These are phyloP conservation scores for Flaveria bidentis DNA, from an alignment of 129 eudicot genomes.

Conservation along the genomic window DNA sequence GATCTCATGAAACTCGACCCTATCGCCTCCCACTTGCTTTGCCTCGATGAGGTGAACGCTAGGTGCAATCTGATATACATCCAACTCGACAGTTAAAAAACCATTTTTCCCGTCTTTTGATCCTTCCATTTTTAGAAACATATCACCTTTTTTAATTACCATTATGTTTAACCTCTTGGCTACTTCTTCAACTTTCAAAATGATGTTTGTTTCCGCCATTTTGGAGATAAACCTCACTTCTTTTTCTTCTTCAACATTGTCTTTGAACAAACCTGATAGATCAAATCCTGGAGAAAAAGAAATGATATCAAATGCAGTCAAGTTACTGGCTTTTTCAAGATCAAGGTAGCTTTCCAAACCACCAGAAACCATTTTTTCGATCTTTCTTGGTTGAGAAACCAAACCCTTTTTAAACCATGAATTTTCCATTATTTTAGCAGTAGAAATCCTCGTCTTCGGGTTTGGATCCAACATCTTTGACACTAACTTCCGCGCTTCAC, in stretches of 20 bases:
- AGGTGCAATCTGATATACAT: constrained; percentile 1
- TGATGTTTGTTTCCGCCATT: not conserved
- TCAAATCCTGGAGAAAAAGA: constrained; percentile 13
- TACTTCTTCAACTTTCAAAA: constrained; percentile 5
- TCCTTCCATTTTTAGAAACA: constrained; percentile 16
- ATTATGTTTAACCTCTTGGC: not conserved
- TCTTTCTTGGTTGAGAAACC: not conserved
- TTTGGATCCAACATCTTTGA: constrained; percentile 22
- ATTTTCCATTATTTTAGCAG: constrained; percentile 5
- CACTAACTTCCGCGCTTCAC: constrained; percentile 5
- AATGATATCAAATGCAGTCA: constrained; percentile 23
- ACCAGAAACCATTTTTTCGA: too few species aligned
- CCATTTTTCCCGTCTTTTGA: not conserved
- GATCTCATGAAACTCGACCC: constrained; percentile 4
- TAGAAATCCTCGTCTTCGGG: constrained; percentile 16
- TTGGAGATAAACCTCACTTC: constrained; percentile 13
- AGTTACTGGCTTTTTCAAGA: constrained; percentile 3
- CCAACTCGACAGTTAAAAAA: not conserved
- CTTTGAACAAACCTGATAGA: constrained; percentile 19
- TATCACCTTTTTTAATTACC: not conserved
- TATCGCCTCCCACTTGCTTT: not conserved
- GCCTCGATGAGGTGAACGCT: not conserved
- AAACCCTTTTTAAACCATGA: constrained; percentile 23
- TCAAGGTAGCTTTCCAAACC: not conserved
- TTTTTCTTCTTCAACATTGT: not conserved